Base-by-base conservation (phyloP, 495 filamentous ascomycete genomes). In the Penicillium waksmanii region DNA sequence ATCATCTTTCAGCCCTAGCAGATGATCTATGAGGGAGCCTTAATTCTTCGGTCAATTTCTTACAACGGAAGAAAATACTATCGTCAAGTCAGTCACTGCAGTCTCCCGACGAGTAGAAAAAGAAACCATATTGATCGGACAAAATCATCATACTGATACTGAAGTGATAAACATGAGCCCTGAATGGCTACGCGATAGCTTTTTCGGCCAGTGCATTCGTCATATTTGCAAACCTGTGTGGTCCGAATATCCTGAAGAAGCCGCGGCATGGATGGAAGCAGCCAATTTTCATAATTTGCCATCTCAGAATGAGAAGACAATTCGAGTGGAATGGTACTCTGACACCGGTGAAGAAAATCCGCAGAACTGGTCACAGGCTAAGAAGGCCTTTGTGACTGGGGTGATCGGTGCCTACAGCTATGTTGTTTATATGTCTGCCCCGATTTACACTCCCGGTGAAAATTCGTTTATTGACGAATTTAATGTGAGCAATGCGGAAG, bases 301-400 rank as follows among this genome's bases (percentile, higher is more conserved):
- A 10, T 3, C 3, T 5, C 46, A 56, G 36, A 19, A 56, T 34
- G 64, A 59, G 17, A 57, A 34, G 18, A 53, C 36, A 11, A 55
- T 65, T 12, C 58, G 42, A 10, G 72, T 75, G 8, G 70, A 78
- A 23, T 77, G 75, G 75, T 77, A 75, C 49, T 65, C 65, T 1
- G 65, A 66, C 1, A 67, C 72, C 47, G 77, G 77, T 57, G 64
- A 65, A 55, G 71, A 66, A 5, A 80, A 80, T 51, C 77, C 77
- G 15, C 71, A 72, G 31, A 78, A 78, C 50, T 80, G 77, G 76
- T 63, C 65, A 9, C 54, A 59, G 18, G 31, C 13, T 4, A 80
- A 79, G 60, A 78, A 78, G 55, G 51, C 62, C 19, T 70, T 77
- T 47, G 69, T 65, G 65, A 73, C 34, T 77, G 82, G 61, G 12